Conservation (phyloP, 148 eudicot species). For the Camellia granthamiana region DNA sequence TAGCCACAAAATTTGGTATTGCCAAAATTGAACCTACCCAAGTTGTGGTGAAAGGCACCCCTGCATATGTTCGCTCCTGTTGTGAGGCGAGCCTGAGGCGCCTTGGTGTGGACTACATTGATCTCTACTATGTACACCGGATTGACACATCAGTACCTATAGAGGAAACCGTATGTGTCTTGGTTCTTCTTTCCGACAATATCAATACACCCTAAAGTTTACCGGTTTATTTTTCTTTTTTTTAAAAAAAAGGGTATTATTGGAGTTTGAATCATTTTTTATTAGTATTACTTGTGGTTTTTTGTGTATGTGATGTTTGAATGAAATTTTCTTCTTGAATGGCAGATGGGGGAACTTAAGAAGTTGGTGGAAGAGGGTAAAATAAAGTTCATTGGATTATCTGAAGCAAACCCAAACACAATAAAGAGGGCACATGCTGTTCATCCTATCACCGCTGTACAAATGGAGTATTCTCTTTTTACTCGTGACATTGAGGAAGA, state of each 20-base stretch:
- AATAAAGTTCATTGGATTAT: slow-evolving; percentile 63
- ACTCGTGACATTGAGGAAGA: slow-evolving; percentile 72
- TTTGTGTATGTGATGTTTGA: background rate
- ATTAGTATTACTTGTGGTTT: background rate
- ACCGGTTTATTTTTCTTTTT: background rate
- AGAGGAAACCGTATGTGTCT: slow-evolving; percentile 62
- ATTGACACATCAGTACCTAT: slow-evolving; percentile 65
- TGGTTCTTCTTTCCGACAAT: background rate
- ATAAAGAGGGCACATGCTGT: slow-evolving; percentile 74
- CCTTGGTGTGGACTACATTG: slow-evolving; percentile 66
- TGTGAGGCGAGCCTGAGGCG: slow-evolving; percentile 73
- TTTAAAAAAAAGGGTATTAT: background rate
- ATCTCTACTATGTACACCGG: slow-evolving; percentile 68
- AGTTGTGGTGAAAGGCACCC: slow-evolving; percentile 49
- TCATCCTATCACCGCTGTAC: slow-evolving; percentile 68
- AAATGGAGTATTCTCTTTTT: slow-evolving; percentile 76
- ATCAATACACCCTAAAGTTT: background rate
- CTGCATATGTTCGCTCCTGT: slow-evolving; percentile 58
- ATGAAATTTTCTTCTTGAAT: background rate
- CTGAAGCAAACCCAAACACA: slow-evolving; percentile 67
- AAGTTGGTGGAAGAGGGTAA: slow-evolving; percentile 76
- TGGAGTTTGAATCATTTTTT: background rate
- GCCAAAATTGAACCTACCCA: slow-evolving; percentile 23
- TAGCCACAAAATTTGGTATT: slow-evolving; percentile 84
- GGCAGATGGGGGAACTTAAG: slow-evolving; percentile 69